Base-by-base conservation (phyloP, 352 stramenopile species). In the Heterotrichella gracilis region DNA sequence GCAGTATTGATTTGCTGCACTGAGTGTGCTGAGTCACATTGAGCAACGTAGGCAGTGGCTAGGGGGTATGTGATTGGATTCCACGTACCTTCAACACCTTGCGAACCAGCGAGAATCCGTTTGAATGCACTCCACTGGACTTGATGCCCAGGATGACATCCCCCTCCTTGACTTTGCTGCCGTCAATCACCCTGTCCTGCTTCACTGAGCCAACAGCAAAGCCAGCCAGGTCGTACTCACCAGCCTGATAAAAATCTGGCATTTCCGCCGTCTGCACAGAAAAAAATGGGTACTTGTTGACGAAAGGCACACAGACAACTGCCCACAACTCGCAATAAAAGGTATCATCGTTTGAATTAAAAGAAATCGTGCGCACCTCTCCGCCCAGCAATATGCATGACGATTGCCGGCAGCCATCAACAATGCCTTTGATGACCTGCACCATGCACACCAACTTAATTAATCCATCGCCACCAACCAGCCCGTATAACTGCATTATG, bases 191-290 rank as follows among this genome's bases (percentile, higher is more conserved):
- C 39, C 74, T 74, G 69, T 78, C 75, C 68, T 76, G 79, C 64
- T 78, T 71, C 13, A 97, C 90, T 21, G 92, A 90, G 71, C 92
- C 92, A 14, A 97, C 89, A 70, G 82, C 90, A 75, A 98, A 98
- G 42, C 92, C 92, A 53, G 90, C 92, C 73, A 98, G 82, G 80
- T 98, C 92, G 76, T 97, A 98, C 75, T 97, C 89, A 25, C 90
- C 91, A 32, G 84, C 81, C 69, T 86, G 80, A 79, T 98, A 98
- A 87, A 98, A 95, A 40, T 85, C 94, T 25, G 92, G 89, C 90
- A 98, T 97, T 75, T 98, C 92, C 25, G 92, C 92, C 32, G 90
- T 96, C 76, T n/a, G n/a, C n/a, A n/a, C n/a, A n/a, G n/a, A n/a
- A n/a, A n/a, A n/a, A n/a, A n/a, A 95, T n/a, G n/a, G n/a, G n/a